phyloP scores from a whole-genome alignment of 495 filamentous ascomycete genomes.

The Staphylotrichum tortipilum region DNA sequence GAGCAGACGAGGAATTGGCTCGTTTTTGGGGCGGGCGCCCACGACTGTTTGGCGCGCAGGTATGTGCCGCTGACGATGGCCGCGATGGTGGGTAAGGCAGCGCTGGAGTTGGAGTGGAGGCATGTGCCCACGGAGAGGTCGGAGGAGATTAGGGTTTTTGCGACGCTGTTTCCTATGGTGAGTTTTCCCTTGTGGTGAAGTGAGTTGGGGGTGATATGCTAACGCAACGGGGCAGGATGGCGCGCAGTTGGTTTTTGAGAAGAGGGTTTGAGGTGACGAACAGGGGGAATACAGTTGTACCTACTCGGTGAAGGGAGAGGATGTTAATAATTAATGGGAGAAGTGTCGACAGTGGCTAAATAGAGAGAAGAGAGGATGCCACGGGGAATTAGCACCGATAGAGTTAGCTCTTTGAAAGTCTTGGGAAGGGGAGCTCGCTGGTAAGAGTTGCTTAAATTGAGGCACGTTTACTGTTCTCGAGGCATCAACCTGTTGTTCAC shows the following conservation, averaged over 20 bases:
- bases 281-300: no score
- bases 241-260: not conserved
- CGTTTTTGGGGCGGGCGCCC: slow-evolving; percentile 91
- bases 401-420: no score
- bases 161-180: slow-evolving; percentile 88
- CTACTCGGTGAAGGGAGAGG: no score
- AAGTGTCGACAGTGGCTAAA: no score
- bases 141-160: slow-evolving; percentile 96
- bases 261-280: not conserved
- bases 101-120: slow-evolving; percentile 80
- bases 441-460: no score
- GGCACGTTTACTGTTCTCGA: no score
- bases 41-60: slow-evolving; percentile 91
- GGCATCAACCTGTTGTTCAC: no score
- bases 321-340: no score
- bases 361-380: no score
- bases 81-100: slow-evolving; percentile 87
- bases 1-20: slow-evolving; percentile 89
- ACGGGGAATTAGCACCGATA: no score
- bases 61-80: slow-evolving; percentile 84
- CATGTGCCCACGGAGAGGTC: slow-evolving; percentile 71
- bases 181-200: not conserved
- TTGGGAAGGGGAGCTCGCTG: no score
- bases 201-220: not conserved
- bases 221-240: not conserved